Base-by-base conservation (phyloP, 2,329 filamentous ascomycete genomes). In the Metarhizium humberi region DNA sequence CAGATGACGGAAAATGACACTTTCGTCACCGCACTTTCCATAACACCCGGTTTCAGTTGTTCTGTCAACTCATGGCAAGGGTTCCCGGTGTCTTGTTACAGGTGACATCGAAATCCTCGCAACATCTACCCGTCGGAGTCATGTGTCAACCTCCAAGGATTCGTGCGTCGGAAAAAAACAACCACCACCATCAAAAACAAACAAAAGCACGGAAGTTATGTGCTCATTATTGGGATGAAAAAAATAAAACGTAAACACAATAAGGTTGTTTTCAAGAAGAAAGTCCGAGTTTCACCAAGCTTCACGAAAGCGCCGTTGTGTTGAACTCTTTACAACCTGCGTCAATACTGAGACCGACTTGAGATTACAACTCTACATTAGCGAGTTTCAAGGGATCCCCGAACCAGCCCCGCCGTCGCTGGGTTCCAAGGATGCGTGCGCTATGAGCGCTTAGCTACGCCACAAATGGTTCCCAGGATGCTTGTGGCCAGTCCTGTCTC, bases 331-430 rank as follows among this genome's bases (percentile, higher is more conserved):
- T 36, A n/a, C 42, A 46, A n/a, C 40, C 29, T 52, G 57, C 46
- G 54, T 58, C 58, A 70, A 71, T 67, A 66, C 70, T 77, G 76
- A 76, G 67, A 76, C 73, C 64, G 59, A 68, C 64, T 67, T 73
- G 75, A 79, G 73, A 75, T 77, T 76, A 69, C 68, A 64, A 70
- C 71, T 71, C 67, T 67, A 62, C 64, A 62, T 71, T 77, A 76
- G 75, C 73, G 73, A 72, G 78, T 81, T 81, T 81, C 75, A 79
- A 76, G 74, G 73, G 68, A 53, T 60, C 61, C 62, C 60, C 61
- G 59, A 60, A 53, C 63, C 62, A 57, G n/a, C 50, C 54, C 50
- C 53, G 54, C 46, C 53, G 53, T 18, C 29, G 47, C 42, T 46
- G 50, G 51, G 46, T 43, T 36, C 36, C 51, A 45, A 16, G 18